Evolutionary conservation across 2,329 filamentous ascomycete genomes (phyloP).

Genomic region (Leptographium radiaticola): DNA sequence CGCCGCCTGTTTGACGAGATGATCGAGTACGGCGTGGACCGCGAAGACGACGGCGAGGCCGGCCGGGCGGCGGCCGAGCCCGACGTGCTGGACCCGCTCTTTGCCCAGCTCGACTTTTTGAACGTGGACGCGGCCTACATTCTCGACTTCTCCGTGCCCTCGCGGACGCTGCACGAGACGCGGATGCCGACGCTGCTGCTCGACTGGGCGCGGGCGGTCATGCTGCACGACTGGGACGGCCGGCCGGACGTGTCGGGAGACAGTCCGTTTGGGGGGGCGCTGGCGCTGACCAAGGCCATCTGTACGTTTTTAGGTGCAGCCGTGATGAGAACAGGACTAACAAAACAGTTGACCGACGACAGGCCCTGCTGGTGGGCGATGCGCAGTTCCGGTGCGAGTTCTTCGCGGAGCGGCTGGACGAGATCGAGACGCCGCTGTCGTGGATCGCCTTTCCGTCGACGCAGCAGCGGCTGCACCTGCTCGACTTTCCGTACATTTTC

Average conservation of each 20-base stretch:
- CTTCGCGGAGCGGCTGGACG: conserved; percentile 62
- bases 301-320: conserved; percentile 36
- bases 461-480: conserved; percentile 55
- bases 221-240: conserved; percentile 73
- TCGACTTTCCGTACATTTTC: conserved; percentile 75
- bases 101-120: conserved; percentile 40
- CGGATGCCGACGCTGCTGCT: conserved; percentile 43
- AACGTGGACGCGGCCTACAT: conserved; percentile 29
- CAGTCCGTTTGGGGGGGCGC: conserved; percentile 61
- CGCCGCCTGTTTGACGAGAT: conserved; percentile 37
- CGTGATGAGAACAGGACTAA: neutral
- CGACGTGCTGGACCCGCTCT: conserved; percentile 34
- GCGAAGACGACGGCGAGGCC: neutral
- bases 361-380: conserved; percentile 50
- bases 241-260: conserved; percentile 55
- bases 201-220: conserved; percentile 62
- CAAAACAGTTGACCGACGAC: conserved; percentile 43
- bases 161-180: conserved; percentile 43
- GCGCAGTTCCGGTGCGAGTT: conserved; percentile 64
- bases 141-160: conserved; percentile 35
- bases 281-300: conserved; percentile 60
- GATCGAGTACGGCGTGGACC: conserved; percentile 10
- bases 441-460: conserved; percentile 53
- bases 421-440: conserved; percentile 58
- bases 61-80: conserved; percentile 13